Conservation (phyloP, 2,329 filamentous ascomycete genomes). For the Colletotrichum salicis region DNA sequence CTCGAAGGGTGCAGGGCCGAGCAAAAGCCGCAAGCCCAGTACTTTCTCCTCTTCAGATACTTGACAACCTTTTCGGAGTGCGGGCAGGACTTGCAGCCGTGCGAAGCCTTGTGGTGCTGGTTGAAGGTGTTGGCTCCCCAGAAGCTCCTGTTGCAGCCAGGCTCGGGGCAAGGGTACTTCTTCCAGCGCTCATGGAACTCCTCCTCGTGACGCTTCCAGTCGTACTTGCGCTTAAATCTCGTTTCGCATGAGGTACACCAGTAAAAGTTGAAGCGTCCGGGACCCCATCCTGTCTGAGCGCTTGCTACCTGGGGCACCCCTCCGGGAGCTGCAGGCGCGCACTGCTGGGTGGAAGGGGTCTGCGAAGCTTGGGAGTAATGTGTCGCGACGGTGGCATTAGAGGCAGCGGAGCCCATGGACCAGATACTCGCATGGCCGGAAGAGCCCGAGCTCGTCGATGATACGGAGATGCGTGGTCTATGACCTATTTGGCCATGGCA, state of each 20-base stretch:
- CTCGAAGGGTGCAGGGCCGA: conserved; percentile 70
- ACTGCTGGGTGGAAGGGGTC: conserved; percentile 47
- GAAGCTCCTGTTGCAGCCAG: conserved; percentile 72
- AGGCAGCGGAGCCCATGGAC: conserved; percentile 44
- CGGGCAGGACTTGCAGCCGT: conserved; percentile 72
- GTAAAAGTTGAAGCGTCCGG: conserved; percentile 55
- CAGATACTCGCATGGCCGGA: conserved; percentile 52
- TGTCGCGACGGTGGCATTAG: conserved; percentile 42
- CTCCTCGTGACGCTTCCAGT: conserved; percentile 77
- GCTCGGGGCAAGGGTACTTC: conserved; percentile 73
- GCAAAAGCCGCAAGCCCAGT: conserved; percentile 77
- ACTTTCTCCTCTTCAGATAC: conserved; percentile 71
- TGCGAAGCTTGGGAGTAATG: conserved; percentile 52
- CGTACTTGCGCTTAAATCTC: conserved; percentile 74
- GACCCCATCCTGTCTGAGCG: conserved; percentile 37
- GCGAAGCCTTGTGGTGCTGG: conserved; percentile 73
- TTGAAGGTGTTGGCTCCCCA: conserved; percentile 76
- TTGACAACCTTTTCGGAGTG: conserved; percentile 73
- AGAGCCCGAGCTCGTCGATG: conserved; percentile 61
- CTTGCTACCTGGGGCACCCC: conserved; percentile 34
- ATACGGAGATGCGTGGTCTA: conserved; percentile 58
- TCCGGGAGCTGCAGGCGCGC: conserved; percentile 37
- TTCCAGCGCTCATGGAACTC: conserved; percentile 76
- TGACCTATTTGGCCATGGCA: conserved; percentile 48
- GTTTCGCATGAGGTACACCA: conserved; percentile 71